phyloP scores from a whole-genome alignment of 768 basidiomycete genomes.

The Rhizopogon vesiculosus region DNA sequence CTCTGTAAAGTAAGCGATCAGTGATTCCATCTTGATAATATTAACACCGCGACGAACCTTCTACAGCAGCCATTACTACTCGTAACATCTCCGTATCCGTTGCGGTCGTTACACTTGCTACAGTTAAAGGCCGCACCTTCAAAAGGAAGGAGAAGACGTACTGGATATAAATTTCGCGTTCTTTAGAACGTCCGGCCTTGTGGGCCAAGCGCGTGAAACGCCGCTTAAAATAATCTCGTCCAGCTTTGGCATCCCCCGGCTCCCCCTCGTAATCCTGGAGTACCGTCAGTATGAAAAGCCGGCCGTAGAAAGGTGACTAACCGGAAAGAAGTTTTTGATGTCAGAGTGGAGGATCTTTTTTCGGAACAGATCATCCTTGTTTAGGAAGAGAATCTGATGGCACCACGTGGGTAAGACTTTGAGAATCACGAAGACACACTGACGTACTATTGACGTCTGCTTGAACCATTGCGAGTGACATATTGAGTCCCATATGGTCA shows the following conservation, averaged over 20 bases:
- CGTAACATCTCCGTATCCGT: constrained; percentile 85
- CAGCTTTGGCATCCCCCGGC: constrained; percentile 63
- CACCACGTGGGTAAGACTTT: constrained; percentile 1
- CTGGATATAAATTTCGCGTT: constrained; percentile 94
- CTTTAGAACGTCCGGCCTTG: constrained; percentile 79
- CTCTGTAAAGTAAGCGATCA: constrained; percentile 40
- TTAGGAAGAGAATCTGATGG: constrained; percentile 83
- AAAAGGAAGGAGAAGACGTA: constrained; percentile 37
- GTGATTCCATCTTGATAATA: constrained; percentile 7
- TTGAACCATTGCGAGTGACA: constrained; percentile 98
- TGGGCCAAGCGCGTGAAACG: constrained; percentile 80
- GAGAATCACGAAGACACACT: not conserved
- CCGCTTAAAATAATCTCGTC: constrained; percentile 86
- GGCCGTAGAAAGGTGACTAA: constrained; percentile 27
- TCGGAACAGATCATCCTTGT: constrained; percentile 93
- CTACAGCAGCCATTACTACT: constrained; percentile 94
- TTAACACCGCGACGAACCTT: constrained; percentile 54
- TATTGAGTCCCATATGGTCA: constrained; percentile 99
- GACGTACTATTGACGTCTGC: constrained; percentile 81
- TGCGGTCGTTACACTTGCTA: constrained; percentile 74
- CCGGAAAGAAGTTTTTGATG: constrained; percentile 88
- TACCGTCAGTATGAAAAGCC: constrained; percentile 2
- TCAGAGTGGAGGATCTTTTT: constrained; percentile 77
- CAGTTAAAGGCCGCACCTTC: constrained; percentile 2
- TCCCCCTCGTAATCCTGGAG: constrained; percentile 81